Conservation (phyloP, 495 filamentous ascomycete genomes). For the Penicillium maclennaniae region DNA sequence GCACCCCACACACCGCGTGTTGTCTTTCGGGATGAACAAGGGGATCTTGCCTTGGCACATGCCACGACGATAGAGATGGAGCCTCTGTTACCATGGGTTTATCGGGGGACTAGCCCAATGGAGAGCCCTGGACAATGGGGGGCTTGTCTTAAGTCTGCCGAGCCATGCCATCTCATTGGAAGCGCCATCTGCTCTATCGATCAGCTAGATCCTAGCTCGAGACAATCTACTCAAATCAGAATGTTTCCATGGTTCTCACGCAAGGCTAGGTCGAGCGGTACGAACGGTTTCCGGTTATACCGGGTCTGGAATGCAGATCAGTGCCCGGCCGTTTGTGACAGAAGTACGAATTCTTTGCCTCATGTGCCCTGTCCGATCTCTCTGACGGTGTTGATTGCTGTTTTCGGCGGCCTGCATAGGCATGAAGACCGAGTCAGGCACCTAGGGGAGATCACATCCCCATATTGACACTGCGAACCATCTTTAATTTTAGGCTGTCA, state of each 20-base stretch:
- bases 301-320: constrained; percentile 14
- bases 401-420: background rate
- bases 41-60: constrained; percentile 1
- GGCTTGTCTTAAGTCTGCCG: background rate
- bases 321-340: constrained; percentile 1
- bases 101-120: background rate
- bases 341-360: constrained; percentile 6
- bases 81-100: background rate
- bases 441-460: background rate
- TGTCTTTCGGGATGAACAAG: background rate
- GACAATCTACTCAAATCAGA: background rate
- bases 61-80: background rate
- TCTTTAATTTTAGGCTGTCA: background rate
- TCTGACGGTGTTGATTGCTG: background rate
- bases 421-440: background rate
- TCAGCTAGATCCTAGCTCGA: background rate
- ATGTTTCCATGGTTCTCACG: background rate
- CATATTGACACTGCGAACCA: background rate
- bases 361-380: background rate
- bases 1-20: background rate
- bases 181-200: background rate
- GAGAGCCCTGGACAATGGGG: background rate
- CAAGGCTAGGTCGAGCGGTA: constrained; percentile 8
- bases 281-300: constrained; percentile 4
- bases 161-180: background rate